A percentile compares a stretch with the other conserved stretches of the same genome.
Conservation (phyloP, 208 protist species). For the Crithidia sp. region DNA sequence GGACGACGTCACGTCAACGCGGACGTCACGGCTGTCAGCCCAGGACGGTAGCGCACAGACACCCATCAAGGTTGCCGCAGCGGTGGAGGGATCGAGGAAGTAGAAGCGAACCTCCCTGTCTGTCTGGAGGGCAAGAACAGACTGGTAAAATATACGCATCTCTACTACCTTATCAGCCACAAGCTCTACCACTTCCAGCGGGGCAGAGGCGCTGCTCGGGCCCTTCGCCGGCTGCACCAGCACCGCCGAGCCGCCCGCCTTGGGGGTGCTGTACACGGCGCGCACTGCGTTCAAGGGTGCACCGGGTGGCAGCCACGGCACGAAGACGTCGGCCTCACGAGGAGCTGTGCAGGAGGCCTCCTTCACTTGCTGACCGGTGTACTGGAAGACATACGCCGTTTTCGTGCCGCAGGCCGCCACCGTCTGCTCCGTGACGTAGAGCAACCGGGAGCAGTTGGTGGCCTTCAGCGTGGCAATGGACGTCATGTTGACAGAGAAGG, state of each 20-base stretch:
- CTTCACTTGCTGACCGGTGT: constrained; percentile 11
- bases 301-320: constrained; percentile 54
- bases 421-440: constrained; percentile 32
- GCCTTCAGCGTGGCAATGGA: constrained; percentile 49
- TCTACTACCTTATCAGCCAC: constrained; percentile 25
- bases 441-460: constrained; percentile 50
- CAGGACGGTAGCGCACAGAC: constrained; percentile 16
- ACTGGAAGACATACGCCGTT: constrained; percentile 40
- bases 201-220: constrained; percentile 5
- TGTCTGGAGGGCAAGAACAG: constrained; percentile 43
- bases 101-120: constrained; percentile 37
- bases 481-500: constrained; percentile 21
- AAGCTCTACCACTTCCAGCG: constrained; percentile 11
- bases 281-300: constrained; percentile 9
- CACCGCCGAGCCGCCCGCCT: constrained; percentile 14
- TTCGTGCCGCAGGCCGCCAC: constrained; percentile 50
- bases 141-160: constrained; percentile 47
- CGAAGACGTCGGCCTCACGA: constrained; percentile 32
- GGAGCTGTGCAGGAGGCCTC: constrained; percentile 34
- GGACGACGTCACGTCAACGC: constrained; percentile 14
- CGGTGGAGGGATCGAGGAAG: constrained; percentile 36
- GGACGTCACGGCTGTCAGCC: neutral
- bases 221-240: constrained; percentile 14
- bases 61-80: constrained; percentile 21
- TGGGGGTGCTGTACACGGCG: constrained; percentile 23